These are phyloP conservation scores for Penicillium nordicum DNA, from an alignment of 2,329 filamentous ascomycete genomes.

Conservation along the genomic window DNA sequence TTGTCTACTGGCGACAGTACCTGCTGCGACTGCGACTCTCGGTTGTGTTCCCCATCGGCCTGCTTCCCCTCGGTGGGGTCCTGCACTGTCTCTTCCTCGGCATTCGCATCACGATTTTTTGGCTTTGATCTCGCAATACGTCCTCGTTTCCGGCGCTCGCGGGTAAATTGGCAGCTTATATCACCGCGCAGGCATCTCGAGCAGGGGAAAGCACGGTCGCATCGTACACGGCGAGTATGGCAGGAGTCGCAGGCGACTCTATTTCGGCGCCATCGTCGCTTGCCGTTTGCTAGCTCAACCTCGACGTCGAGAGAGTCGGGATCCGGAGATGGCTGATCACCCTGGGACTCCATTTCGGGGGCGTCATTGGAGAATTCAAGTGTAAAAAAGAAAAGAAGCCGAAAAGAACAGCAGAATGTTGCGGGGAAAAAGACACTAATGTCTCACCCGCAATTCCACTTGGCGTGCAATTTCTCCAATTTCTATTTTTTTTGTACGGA, in stretches of 20 bases:
- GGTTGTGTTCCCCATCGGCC: constrained; percentile 10
- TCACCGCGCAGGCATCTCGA: constrained; percentile 81
- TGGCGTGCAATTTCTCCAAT: constrained; percentile 1
- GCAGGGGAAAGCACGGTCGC: constrained; percentile 86
- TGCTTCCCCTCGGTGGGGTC: constrained; percentile 7
- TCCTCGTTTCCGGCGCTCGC: constrained; percentile 89
- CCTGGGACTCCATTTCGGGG: constrained; percentile 34
- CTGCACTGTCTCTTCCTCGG: not conserved
- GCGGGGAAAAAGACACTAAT: constrained; percentile 9
- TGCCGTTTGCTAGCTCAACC: constrained; percentile 24
- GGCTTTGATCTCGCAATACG: constrained; percentile 72
- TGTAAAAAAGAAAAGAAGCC: not conserved
- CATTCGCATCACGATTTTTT: not conserved
- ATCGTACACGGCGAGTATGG: constrained; percentile 89
- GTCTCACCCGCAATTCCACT: constrained; percentile 8
- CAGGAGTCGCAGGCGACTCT: constrained; percentile 80
- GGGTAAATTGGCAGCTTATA: constrained; percentile 73
- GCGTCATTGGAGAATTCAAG: constrained; percentile 23
- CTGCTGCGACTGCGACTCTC: constrained; percentile 3
- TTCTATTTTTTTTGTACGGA: not conserved
- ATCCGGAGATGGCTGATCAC: constrained; percentile 23
- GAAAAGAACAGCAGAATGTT: not conserved
- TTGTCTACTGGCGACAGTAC: constrained; percentile 19
- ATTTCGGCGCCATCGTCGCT: constrained; percentile 38
- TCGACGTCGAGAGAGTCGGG: constrained; percentile 12